These are phyloP conservation scores for Cryptosporidium ubiquitum DNA, from an alignment of 169 alveolate species.

Conservation along the genomic window DNA sequence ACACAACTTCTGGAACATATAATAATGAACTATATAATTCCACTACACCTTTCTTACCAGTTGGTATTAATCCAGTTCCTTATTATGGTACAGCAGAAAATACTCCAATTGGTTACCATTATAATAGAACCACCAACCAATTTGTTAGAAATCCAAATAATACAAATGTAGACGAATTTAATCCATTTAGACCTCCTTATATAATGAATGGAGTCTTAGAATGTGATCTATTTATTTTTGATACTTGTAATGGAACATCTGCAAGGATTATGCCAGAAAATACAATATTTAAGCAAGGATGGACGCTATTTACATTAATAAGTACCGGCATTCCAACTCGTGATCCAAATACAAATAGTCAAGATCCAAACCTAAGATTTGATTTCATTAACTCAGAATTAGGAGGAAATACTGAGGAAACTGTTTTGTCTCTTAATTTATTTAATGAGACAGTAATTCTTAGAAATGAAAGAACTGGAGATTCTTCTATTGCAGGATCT, in stretches of 20 bases:
- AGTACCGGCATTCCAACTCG: slow-evolving; percentile 33
- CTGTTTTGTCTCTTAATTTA: slow-evolving; percentile 12
- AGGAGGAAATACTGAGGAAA: not conserved
- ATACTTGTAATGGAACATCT: slow-evolving; percentile 28
- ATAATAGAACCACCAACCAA: slow-evolving; percentile 11
- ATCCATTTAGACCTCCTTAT: slow-evolving; percentile 33
- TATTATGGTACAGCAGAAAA: slow-evolving; percentile 29
- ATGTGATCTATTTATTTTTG: slow-evolving; percentile 44
- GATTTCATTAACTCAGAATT: not conserved
- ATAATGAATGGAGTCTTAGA: slow-evolving; percentile 2
- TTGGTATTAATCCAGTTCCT: slow-evolving; percentile 25
- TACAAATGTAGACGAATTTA: not conserved
- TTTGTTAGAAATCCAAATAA: not conserved
- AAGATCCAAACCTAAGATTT: slow-evolving; percentile 1
- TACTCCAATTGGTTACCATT: slow-evolving; percentile 17
- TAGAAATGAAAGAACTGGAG: slow-evolving; percentile 15
- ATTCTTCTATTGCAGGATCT: slow-evolving; percentile 9
- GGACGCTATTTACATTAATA: slow-evolving; percentile 33
- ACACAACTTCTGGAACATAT: not conserved
- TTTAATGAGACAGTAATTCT: slow-evolving; percentile 25
- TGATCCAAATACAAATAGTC: not conserved
- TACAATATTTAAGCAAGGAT: slow-evolving; percentile 16
- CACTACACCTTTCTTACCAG: slow-evolving; percentile 19
- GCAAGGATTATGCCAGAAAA: slow-evolving; percentile 1
- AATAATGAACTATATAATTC: not conserved